phyloP scores from a whole-genome alignment of 805 yeast species.

The Wickerhamiella vanderwaltii region DNA sequence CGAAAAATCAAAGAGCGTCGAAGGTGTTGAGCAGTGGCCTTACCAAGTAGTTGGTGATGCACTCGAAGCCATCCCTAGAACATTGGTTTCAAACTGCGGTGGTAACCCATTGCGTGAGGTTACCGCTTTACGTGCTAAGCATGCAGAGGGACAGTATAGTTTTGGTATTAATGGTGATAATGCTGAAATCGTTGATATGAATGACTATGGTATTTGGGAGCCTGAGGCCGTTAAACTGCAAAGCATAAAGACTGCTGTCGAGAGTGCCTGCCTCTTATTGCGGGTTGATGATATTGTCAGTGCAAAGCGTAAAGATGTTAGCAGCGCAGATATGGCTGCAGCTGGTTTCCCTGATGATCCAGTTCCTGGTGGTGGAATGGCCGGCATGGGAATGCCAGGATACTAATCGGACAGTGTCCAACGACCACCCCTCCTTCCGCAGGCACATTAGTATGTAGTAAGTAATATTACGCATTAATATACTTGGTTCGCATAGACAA shows the following conservation, averaged over 20 bases:
- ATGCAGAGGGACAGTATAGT: slow-evolving; percentile 76
- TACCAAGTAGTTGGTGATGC: slow-evolving; percentile 98
- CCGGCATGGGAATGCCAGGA: slow-evolving; percentile 13
- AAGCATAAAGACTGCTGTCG: slow-evolving; percentile 94
- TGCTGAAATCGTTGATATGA: slow-evolving; percentile 93
- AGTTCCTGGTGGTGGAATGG: slow-evolving; percentile 19
- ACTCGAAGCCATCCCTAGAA: slow-evolving; percentile 95
- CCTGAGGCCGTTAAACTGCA: slow-evolving; percentile 97
- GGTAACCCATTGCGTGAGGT: slow-evolving; percentile 86
- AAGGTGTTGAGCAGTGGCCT: slow-evolving; percentile 97
- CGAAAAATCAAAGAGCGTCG: slow-evolving; percentile 82
- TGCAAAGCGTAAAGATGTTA: slow-evolving; percentile 57
- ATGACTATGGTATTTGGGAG: slow-evolving; percentile 95
- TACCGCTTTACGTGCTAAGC: slow-evolving; percentile 89
- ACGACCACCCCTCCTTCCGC: too few relatives aligned
- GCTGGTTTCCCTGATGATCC: slow-evolving; percentile 17
- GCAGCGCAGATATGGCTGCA: slow-evolving; percentile 12
- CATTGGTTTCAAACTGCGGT: slow-evolving; percentile 94
- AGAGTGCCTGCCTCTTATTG: slow-evolving; percentile 84
- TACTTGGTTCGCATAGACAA: too few relatives aligned
- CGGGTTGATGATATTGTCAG: slow-evolving; percentile 97
- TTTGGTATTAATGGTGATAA: slow-evolving; percentile 91
- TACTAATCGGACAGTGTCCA: slow-evolving; percentile 4
- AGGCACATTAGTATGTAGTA: too few relatives aligned
- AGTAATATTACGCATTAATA: too few relatives aligned